Conservation (phyloP, 331 rosid genomes). For the Telfairia occidentalis region DNA sequence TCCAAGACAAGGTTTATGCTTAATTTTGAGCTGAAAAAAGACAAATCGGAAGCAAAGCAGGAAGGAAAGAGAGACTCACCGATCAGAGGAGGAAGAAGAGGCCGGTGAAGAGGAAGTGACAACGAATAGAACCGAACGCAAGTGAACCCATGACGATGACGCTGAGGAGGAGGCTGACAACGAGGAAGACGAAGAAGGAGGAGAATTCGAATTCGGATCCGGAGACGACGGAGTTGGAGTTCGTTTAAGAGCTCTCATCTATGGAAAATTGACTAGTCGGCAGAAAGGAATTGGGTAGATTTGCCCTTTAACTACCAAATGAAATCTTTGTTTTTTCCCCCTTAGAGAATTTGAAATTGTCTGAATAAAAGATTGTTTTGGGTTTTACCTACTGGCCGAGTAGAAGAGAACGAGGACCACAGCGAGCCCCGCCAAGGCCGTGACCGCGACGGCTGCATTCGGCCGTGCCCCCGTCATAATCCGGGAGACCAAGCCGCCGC, state of each 20-base stretch:
- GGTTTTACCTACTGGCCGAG: slow-evolving; percentile 53
- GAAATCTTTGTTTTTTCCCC: not conserved
- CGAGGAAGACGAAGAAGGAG: slow-evolving; percentile 13
- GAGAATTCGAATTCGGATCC: slow-evolving; percentile 47
- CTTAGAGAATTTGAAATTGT: slow-evolving; percentile 13
- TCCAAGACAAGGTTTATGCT: slow-evolving; percentile 27
- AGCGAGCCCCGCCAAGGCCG: slow-evolving; percentile 60
- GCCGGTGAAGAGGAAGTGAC: slow-evolving; percentile 97
- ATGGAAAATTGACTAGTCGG: slow-evolving; percentile 13
- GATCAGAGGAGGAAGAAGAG: slow-evolving; percentile 86
- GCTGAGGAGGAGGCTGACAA: slow-evolving; percentile 46
- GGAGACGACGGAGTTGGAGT: slow-evolving; percentile 69
- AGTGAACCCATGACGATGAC: slow-evolving; percentile 94
- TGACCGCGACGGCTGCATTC: slow-evolving; percentile 39
- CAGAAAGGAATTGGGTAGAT: slow-evolving; percentile 1
- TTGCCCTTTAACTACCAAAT: not conserved
- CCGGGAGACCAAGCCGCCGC: slow-evolving; percentile 26
- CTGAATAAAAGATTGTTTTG: not conserved
- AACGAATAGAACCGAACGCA: slow-evolving; percentile 97
- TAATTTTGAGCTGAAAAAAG: slow-evolving; percentile 19
- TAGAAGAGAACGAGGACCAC: slow-evolving; percentile 50
- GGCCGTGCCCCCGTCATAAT: slow-evolving; percentile 32
- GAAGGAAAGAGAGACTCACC: slow-evolving; percentile 62
- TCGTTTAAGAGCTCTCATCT: slow-evolving; percentile 94
- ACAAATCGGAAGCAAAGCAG: slow-evolving; percentile 19